Percentiles rank a stretch among this genome's conserved stretches.
Conservation (phyloP, 768 basidiomycete genomes). For the Postia placenta region DNA sequence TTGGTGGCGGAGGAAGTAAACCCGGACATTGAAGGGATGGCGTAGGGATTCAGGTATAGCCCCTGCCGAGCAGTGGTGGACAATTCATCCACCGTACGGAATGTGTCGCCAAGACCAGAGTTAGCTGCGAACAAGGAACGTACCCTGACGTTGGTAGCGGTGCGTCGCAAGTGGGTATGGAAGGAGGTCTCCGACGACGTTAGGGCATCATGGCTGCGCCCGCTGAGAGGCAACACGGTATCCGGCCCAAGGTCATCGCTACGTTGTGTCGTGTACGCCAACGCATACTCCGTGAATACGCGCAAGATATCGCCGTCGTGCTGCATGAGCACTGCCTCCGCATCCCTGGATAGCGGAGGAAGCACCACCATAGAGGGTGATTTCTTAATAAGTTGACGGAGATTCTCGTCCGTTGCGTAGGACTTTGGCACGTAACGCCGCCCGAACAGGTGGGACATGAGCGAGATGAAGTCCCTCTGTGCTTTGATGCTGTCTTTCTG, state of each 20-base stretch:
- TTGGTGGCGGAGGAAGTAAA: conserved; percentile 22
- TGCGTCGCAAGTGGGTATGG: conserved; percentile 29
- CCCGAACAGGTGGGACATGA: conserved; percentile 63
- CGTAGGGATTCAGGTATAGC: conserved; percentile 50
- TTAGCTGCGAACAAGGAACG: conserved; percentile 63
- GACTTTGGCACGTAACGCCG: conserved; percentile 46
- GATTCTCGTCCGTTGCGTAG: conserved; percentile 32
- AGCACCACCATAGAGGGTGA: conserved; percentile 56
- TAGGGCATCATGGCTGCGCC: conserved; percentile 6
- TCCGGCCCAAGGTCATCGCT: conserved; percentile 35
- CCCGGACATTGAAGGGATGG: conserved; percentile 48
- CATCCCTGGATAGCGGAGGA: conserved; percentile 38
- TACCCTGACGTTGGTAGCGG: conserved; percentile 31
- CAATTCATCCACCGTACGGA: conserved; percentile 46
- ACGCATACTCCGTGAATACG: conserved; percentile 50
- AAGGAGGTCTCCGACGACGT: conserved; percentile 24
- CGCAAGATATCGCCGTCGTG: conserved; percentile 46
- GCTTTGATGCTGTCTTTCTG: conserved; percentile 34
- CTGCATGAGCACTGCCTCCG: conserved; percentile 32
- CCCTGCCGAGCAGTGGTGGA: conserved; percentile 44
- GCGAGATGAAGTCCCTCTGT: conserved; percentile 42
- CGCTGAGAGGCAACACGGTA: conserved; percentile 43
- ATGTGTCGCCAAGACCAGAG: conserved; percentile 58
- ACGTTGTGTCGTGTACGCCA: conserved; percentile 39
- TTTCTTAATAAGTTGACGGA: conserved; percentile 29